Conservation (phyloP, 208 protist species). For the Sergeia podlipaevii region DNA sequence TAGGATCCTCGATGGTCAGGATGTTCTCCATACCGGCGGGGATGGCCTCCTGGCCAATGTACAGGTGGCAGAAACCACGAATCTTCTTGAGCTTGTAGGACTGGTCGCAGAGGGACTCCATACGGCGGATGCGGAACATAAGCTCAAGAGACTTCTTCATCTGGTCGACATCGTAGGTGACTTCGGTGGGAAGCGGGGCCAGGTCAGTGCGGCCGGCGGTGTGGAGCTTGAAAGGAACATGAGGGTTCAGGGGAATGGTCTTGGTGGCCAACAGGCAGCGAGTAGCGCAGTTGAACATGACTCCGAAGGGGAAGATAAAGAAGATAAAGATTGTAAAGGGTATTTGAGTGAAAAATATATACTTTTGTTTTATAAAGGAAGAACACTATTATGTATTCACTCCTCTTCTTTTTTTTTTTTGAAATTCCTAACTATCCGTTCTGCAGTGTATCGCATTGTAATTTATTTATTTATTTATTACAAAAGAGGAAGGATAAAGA, state of each 20-base stretch:
- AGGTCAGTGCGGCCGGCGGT: slow-evolving; percentile 58
- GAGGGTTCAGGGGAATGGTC: slow-evolving; percentile 64
- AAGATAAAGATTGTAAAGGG: not conserved
- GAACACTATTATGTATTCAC: slow-evolving; percentile 6
- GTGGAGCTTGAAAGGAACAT: slow-evolving; percentile 75
- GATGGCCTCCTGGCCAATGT: slow-evolving; percentile 98
- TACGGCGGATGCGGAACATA: slow-evolving; percentile 93
- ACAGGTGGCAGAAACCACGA: slow-evolving; percentile 98
- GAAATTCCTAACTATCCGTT: not conserved
- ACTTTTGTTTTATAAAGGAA: not conserved
- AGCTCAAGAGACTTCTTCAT: slow-evolving; percentile 75
- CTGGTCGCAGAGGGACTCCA: slow-evolving; percentile 93
- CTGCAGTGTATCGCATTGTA: no score
- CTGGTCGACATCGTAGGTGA: slow-evolving; percentile 69
- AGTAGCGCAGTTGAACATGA: slow-evolving; percentile 64
- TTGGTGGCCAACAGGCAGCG: slow-evolving; percentile 63
- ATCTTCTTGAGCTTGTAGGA: slow-evolving; percentile 97
- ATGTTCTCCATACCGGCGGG: slow-evolving; percentile 92
- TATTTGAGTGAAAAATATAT: not conserved
- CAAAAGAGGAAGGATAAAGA: not conserved
- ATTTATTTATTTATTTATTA: no score
- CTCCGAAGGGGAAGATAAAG: not conserved
- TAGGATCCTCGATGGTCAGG: slow-evolving; percentile 85
- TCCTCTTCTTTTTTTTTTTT: slow-evolving; percentile 2
- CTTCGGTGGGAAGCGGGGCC: slow-evolving; percentile 61